Percentiles rank a stretch among this genome's conserved stretches.
Evolutionary conservation across 208 protist genomes (phyloP).

Genomic region (Leishmania tropica): DNA sequence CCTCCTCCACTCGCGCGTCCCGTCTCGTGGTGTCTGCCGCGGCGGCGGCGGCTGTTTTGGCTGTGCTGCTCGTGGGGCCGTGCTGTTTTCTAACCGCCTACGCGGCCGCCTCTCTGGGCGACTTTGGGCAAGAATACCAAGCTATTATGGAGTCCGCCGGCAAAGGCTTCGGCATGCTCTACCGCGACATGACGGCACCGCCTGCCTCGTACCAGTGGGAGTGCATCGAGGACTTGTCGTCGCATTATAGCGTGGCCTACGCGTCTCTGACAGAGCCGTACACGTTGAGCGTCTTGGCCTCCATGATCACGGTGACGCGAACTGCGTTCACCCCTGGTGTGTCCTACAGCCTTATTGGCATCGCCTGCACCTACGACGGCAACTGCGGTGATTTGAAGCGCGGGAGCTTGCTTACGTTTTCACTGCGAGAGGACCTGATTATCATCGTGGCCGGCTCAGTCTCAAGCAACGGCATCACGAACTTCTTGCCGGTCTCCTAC

Average conservation of each 20-base stretch:
- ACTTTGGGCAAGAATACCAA: slow-evolving; percentile 23
- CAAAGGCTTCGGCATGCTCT: slow-evolving; percentile 21
- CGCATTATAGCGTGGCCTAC: slow-evolving; percentile 24
- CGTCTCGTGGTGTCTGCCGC: background rate
- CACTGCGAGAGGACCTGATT: slow-evolving; percentile 5
- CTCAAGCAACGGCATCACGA: slow-evolving; percentile 12
- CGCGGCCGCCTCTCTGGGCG: slow-evolving; percentile 6
- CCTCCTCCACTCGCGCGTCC: background rate
- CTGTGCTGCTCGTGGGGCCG: slow-evolving; percentile 1
- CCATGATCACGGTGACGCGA: slow-evolving; percentile 8
- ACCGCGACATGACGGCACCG: slow-evolving; percentile 22
- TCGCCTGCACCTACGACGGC: slow-evolving; percentile 18
- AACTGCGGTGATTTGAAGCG: slow-evolving; percentile 9
- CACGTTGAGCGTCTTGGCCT: slow-evolving; percentile 7
- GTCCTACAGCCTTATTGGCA: slow-evolving; percentile 19
- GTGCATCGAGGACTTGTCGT: slow-evolving; percentile 8
- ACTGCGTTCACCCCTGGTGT: slow-evolving; percentile 7
- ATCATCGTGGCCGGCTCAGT: slow-evolving; percentile 22
- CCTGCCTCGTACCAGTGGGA: slow-evolving; percentile 21
- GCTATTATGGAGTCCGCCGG: slow-evolving; percentile 27
- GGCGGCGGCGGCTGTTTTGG: background rate
- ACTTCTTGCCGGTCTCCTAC: slow-evolving; percentile 26
- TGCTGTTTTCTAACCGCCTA: background rate
- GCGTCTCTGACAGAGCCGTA: slow-evolving; percentile 21
- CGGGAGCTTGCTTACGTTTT: slow-evolving; percentile 10